Percentiles rank a stretch among this genome's conserved stretches.
Evolutionary conservation across 2,329 filamentous ascomycete species (phyloP).

Genomic region (Calonectria fujianensis): DNA sequence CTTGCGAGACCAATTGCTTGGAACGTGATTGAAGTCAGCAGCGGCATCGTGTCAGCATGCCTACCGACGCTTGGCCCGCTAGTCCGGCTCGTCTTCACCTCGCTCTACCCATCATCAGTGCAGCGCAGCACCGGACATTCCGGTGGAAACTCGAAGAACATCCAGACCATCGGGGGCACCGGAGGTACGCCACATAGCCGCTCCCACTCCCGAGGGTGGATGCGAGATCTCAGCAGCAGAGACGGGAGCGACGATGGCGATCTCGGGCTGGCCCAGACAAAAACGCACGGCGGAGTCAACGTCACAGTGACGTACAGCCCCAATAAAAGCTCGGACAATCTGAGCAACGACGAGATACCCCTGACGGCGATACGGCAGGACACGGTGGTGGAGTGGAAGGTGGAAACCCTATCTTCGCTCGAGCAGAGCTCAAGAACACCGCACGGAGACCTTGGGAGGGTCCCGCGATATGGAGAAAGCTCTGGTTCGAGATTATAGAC

Average conservation of each 20-base stretch:
- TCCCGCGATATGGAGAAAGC: not conserved
- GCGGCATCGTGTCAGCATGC: conserved; percentile 2
- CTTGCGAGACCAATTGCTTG: conserved; percentile 10
- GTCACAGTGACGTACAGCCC: not conserved
- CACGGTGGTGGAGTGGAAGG: conserved; percentile 11
- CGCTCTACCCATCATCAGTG: not conserved
- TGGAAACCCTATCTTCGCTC: conserved; percentile 6
- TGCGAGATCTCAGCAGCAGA: conserved; percentile 9
- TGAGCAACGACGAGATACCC: conserved; percentile 17
- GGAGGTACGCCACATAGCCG: conserved; percentile 10
- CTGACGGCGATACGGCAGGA: conserved; percentile 7
- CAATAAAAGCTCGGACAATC: not conserved
- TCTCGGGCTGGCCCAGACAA: not conserved
- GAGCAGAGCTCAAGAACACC: not conserved
- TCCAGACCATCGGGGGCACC: conserved; percentile 5
- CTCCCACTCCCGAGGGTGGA: conserved; percentile 4
- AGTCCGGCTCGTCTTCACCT: conserved; percentile 13
- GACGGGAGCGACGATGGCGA: conserved; percentile 5
- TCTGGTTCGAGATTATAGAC: not conserved
- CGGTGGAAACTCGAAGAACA: conserved; percentile 3
- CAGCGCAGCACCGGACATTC: conserved; percentile 9
- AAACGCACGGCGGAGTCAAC: conserved; percentile 3
- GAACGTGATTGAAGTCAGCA: conserved; percentile 19
- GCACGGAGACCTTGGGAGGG: not conserved
- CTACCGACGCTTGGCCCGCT: conserved; percentile 5